A percentile compares a stretch with the other conserved stretches of the same genome.
These are phyloP conservation scores for Nevesoporus exiguus DNA, from an alignment of 768 basidiomycete species.

Conservation along the genomic window DNA sequence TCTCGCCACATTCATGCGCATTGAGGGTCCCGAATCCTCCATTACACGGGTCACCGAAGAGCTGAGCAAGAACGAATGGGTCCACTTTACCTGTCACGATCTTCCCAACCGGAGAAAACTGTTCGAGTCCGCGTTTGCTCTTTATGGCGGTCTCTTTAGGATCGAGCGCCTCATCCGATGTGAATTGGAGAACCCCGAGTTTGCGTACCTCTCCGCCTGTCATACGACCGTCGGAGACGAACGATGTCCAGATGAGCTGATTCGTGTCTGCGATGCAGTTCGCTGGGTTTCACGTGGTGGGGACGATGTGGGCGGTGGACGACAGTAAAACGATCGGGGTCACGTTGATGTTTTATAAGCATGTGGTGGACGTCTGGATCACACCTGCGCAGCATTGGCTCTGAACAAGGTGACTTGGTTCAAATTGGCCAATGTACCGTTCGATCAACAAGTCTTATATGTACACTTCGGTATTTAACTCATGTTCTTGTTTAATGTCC, in stretches of 20 bases:
- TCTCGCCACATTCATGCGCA: not conserved
- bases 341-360: not conserved
- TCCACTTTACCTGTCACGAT: not conserved
- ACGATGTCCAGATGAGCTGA: not conserved
- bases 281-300: not conserved
- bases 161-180: not conserved
- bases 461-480: not conserved
- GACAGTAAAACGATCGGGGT: not conserved
- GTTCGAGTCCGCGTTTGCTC: not conserved
- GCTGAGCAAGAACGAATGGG: not conserved
- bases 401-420: not conserved
- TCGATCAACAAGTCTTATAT: not conserved
- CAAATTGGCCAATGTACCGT: not conserved
- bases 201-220: not conserved
- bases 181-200: not conserved
- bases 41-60: not conserved
- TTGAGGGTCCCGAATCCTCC: not conserved
- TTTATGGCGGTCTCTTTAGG: not conserved
- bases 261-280: not conserved
- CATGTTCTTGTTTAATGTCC: too few relatives aligned
- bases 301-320: not conserved
- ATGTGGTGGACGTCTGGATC: not conserved
- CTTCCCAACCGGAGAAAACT: not conserved
- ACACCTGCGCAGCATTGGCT: not conserved
- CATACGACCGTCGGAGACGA: not conserved